Conservation (phyloP, 225 moss, liverwort and hornwort species). For the Marchantia polymorpha region DNA sequence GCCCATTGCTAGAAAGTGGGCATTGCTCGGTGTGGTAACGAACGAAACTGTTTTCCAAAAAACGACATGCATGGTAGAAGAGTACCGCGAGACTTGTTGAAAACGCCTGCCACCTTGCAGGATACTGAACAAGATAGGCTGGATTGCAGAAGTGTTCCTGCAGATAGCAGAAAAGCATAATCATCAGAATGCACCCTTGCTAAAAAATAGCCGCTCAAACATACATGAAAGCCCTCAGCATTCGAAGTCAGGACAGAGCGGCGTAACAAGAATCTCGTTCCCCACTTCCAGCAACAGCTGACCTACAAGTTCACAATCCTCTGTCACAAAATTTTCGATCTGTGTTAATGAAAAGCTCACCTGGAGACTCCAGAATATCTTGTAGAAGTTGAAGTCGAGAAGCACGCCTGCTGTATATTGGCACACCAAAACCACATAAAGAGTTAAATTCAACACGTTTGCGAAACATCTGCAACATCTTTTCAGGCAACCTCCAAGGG, state of each 20-base stretch:
- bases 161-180: not conserved
- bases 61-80: too few species aligned
- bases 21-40: not conserved
- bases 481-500: not conserved
- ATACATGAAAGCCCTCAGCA: not conserved
- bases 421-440: not conserved
- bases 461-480: not conserved
- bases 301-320: too few species aligned
- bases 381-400: slow-evolving; percentile 84
- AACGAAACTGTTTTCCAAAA: not conserved
- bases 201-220: not conserved
- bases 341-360: slow-evolving; percentile 12
- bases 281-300: too few species aligned
- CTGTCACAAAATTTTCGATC: not conserved
- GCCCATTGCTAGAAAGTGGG: not conserved
- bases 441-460: too few species aligned
- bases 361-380: slow-evolving; percentile 96
- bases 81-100: slow-evolving; percentile 65
- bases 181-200: not conserved
- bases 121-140: slow-evolving; percentile 69
- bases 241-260: too few species aligned
- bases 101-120: slow-evolving; percentile 85
- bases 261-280: too few species aligned
- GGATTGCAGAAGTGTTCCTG: slow-evolving; percentile 91
- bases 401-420: slow-evolving; percentile 32